Base-by-base conservation (phyloP, 2,329 filamentous ascomycete species). In the Ophiostoma himal-ulmi region DNA sequence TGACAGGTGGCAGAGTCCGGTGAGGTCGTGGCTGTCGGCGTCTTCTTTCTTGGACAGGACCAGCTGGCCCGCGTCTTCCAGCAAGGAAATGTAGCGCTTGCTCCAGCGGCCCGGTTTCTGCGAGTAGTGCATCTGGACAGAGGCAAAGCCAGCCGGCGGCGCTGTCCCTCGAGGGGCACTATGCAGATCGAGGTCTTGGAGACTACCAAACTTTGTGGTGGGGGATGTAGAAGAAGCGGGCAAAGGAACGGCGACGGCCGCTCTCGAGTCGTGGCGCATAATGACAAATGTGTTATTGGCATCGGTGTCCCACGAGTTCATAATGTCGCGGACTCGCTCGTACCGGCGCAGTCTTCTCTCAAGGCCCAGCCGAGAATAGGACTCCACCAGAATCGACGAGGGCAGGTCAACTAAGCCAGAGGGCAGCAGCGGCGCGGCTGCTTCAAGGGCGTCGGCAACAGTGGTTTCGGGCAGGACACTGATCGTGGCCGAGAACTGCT, bases 301-400 rank as follows among this genome's bases (percentile, higher is more conserved):
- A 77, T 97, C 93, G 62, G 85, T 83, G 72, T 96, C 92, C 94
- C 94, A 98, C 0, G 93, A 96, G 78, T 96, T 96, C 85, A 97
- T 86, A 30, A 97, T 87, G 76, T 97, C 92, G 72, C 92, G 88
- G 41, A 98, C 86, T 73, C 88, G 88, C 80, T 98, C 94, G 77
- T 97, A 97, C 54, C 88, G 89, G 57, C 94, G 90, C 36, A 98
- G 81, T 0, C 91, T 90, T 54, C 94, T 88, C 78, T 96, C 91
- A 1, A 98, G 83, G 39, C 92, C 92, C 0, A 95, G 84, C 64
- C 88, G 85, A 26, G 84, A 81, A 77, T 93, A 97, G 26, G 85
- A 87, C 78, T 98, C 94, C 22, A 93, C 79, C 13, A 97, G 78
- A n/a, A 95, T 84, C 69, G 89, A 90, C 14, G 84, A 86, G 13